Percentiles rank a stretch among this genome's conserved stretches.
Evolutionary conservation across 2,329 filamentous ascomycete species (phyloP).

Genomic region (Claviceps capensis): DNA sequence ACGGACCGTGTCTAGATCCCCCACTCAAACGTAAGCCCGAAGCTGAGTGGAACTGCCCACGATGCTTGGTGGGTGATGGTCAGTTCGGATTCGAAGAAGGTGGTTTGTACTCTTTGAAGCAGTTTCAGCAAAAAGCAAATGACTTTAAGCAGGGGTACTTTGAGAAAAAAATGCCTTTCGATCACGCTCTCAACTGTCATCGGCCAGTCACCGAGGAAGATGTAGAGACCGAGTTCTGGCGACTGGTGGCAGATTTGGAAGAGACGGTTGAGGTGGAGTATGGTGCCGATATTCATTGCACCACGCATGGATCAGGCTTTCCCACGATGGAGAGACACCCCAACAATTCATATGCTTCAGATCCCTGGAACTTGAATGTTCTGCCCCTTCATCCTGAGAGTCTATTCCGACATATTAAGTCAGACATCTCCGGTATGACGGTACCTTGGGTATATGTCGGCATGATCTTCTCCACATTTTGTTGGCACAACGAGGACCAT

Average conservation of each 20-base stretch:
- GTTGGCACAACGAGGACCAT: constrained; percentile 98
- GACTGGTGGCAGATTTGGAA: constrained; percentile 81
- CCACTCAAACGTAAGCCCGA: constrained; percentile 65
- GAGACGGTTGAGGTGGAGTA: constrained; percentile 98
- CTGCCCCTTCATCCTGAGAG: constrained; percentile 84
- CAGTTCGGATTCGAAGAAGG: constrained; percentile 98
- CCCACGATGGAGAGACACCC: constrained; percentile 88
- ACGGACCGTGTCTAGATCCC: constrained; percentile 80
- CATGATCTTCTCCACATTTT: constrained; percentile 99
- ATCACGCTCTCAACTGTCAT: constrained; percentile 68
- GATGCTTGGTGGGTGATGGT: constrained; percentile 88
- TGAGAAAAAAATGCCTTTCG: constrained; percentile 75
- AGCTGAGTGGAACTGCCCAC: constrained; percentile 88
- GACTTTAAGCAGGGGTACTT: constrained; percentile 95
- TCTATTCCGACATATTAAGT: constrained; percentile 92
- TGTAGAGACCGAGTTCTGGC: constrained; percentile 93
- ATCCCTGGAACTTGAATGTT: constrained; percentile 93
- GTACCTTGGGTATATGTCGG: constrained; percentile 98
- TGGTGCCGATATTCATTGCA: constrained; percentile 94
- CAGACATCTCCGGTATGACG: constrained; percentile 97
- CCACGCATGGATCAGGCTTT: constrained; percentile 93
- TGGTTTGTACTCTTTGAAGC: constrained; percentile 83
- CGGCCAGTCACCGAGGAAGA: constrained; percentile 84
- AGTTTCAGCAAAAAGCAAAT: constrained; percentile 92
- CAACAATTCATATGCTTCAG: constrained; percentile 69